A percentile compares a stretch with the other conserved stretches of the same genome.
Evolutionary conservation across 768 basidiomycete genomes (phyloP).

Genomic region (Ramaria sp.): DNA sequence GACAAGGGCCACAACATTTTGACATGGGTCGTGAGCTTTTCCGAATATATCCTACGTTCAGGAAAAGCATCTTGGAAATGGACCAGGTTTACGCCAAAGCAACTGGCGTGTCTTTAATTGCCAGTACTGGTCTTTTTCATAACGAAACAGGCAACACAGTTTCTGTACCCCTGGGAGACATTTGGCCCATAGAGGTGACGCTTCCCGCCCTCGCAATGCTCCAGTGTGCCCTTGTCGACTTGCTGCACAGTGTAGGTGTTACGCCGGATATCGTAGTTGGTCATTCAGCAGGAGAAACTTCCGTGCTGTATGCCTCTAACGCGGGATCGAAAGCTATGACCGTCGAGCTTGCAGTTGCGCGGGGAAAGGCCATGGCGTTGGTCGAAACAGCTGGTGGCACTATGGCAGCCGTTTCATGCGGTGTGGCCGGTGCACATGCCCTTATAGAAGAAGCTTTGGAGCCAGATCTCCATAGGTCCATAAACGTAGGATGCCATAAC

Average conservation of each 20-base stretch:
- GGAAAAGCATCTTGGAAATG: conserved; percentile 8
- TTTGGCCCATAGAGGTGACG: conserved; percentile 10
- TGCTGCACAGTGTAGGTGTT: conserved; percentile 4
- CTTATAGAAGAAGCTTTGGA: conserved; percentile 16
- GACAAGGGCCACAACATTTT: conserved; percentile 13
- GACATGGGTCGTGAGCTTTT: conserved; percentile 11
- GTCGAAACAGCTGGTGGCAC: conserved; percentile 26
- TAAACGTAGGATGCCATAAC: conserved; percentile 36
- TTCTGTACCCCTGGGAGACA: conserved; percentile 1
- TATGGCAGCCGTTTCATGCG: conserved; percentile 36
- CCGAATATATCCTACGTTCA: conserved; percentile 4
- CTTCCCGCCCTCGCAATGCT: conserved; percentile 10
- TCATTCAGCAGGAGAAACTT: conserved; percentile 10
- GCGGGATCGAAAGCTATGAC: conserved; percentile 7
- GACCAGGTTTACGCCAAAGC: conserved; percentile 15
- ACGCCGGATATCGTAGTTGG: conserved; percentile 5
- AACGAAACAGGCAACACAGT: conserved; percentile 8
- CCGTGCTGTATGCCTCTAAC: conserved; percentile 9
- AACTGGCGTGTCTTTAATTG: conserved; percentile 27
- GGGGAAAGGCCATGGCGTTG: conserved; percentile 26
- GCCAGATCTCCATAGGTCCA: neutral
- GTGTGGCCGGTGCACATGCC: conserved; percentile 16
- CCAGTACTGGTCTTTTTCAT: conserved; percentile 27
- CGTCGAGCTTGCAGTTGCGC: conserved; percentile 27
- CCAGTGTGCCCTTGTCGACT: conserved; percentile 8